These are phyloP conservation scores for Aegilops bicornis DNA, from an alignment of 176 grass and related monocot species.

Conservation along the genomic window DNA sequence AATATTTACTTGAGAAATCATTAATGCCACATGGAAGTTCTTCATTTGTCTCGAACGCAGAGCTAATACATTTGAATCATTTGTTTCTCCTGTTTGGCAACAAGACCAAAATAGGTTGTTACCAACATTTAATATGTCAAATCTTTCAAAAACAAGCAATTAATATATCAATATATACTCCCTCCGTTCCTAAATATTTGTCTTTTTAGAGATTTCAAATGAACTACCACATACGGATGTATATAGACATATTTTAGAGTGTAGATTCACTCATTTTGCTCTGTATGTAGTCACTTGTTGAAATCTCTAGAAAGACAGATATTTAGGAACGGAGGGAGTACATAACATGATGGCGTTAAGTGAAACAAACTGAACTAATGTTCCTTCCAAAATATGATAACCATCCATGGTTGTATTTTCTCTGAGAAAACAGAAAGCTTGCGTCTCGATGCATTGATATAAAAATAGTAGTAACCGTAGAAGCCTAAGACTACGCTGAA, in stretches of 20 bases:
- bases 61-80: constrained; percentile 67
- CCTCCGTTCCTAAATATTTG: too few relatives aligned
- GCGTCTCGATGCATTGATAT: too few relatives aligned
- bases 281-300: too few relatives aligned
- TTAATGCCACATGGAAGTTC: constrained; percentile 88
- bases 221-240: too few relatives aligned
- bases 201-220: too few relatives aligned
- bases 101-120: background rate
- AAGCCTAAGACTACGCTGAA: too few relatives aligned
- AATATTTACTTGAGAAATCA: constrained; percentile 90
- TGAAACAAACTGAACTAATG: background rate
- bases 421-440: too few relatives aligned
- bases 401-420: constrained; percentile 12
- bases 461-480: too few relatives aligned
- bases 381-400: background rate
- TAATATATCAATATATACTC: background rate
- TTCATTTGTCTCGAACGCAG: constrained; percentile 93
- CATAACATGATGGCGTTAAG: constrained; percentile 15
- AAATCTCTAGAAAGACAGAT: too few relatives aligned
- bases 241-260: too few relatives aligned
- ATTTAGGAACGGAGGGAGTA: too few relatives aligned
- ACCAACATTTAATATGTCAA: background rate
- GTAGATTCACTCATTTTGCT: too few relatives aligned
- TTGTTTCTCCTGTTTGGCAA: constrained; percentile 67
- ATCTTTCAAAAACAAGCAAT: background rate